Evolutionary conservation across 805 yeast species (phyloP), one percentile per base, ranked within the genome.

Genomic region (Clavispora fructus): DNA sequence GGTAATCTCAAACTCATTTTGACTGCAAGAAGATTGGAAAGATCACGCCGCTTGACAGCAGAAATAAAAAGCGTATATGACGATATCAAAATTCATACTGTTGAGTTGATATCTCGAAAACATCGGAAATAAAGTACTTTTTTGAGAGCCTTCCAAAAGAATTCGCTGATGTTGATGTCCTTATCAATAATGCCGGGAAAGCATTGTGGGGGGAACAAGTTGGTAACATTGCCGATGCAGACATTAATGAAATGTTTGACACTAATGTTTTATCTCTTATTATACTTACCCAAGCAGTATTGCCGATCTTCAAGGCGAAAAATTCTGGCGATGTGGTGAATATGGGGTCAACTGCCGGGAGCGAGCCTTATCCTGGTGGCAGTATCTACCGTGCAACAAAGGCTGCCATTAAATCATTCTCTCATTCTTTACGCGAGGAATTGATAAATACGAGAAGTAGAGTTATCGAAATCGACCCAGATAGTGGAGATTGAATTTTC

Each of bases 261-360:
- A 89, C 97, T 48, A 92, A 91, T 60, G 97, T 92, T 3, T 62
- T 88, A 47, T 97, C 96, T 3, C 73, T 91, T 64, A 86, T 91
- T 49, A 79, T 85, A 28, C 67, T 91, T 51, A 90, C 97, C 7
- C 96, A 92, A 65, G 81, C 84, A 6, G 75, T 90, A 25, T 67
- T 92, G 40, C 83, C 84, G 35, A 77, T 78, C 42, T 79, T 91
- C 77, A 82, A 85, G 61, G 72, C 74, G 47, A 82, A 85, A 56
- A 81, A 85, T 62, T 59, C 73, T 14, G 91, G 91, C 57, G 90
- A 83, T 58, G 83, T 85, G 52, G 84, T 85, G 49, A 85, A 83
- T 57, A 60, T 85, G 51, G 90, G 91, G 4, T 84, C 91, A 4
- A 80, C 83, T 59, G 92, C 92, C 10, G 92, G 90, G 35, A 78